A percentile compares a stretch with the other conserved stretches of the same genome.
These are phyloP conservation scores for Aquilaria sinensis DNA, from an alignment of 345 rosid genomes.

Conservation along the genomic window DNA sequence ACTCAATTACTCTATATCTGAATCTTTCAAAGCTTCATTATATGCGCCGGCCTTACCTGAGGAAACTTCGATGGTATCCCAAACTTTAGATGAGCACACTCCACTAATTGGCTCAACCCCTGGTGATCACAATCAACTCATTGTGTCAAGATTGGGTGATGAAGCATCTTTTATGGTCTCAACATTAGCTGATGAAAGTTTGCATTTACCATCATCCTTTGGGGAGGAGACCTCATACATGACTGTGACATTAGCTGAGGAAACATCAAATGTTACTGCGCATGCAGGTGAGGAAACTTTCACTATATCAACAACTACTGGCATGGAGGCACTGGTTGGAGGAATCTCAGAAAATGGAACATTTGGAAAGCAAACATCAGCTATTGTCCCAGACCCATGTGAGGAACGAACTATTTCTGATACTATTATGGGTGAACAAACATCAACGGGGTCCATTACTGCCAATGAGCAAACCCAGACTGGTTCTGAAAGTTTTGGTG, in stretches of 20 bases:
- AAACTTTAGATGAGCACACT: constrained; percentile 9
- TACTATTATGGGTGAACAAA: background rate
- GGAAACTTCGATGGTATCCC: constrained; percentile 3
- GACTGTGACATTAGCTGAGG: constrained; percentile 2
- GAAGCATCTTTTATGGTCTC: constrained; percentile 11
- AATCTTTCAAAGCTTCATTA: constrained; percentile 45
- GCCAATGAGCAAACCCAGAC: too few species aligned
- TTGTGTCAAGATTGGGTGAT: constrained; percentile 8
- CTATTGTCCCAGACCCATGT: background rate
- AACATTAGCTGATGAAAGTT: constrained; percentile 11
- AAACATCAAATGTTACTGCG: constrained; percentile 2
- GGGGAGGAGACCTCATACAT: constrained; percentile 2
- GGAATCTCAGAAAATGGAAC: too few species aligned
- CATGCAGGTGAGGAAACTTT: constrained; percentile 16
- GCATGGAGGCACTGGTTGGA: background rate
- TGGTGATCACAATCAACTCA: constrained; percentile 7
- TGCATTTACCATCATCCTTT: constrained; percentile 3
- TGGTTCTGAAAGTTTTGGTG: too few species aligned
- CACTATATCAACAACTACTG: background rate
- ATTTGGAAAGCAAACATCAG: background rate
- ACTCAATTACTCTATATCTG: constrained; percentile 56
- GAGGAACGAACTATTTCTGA: constrained; percentile 4
- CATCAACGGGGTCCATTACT: too few species aligned
- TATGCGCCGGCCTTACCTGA: constrained; percentile 27
- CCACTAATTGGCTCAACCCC: background rate